Evolutionary conservation across 2,329 filamentous ascomycete genomes (phyloP), one percentile per base, ranked within the genome.

Genomic region (Talaromyces sp.): DNA sequence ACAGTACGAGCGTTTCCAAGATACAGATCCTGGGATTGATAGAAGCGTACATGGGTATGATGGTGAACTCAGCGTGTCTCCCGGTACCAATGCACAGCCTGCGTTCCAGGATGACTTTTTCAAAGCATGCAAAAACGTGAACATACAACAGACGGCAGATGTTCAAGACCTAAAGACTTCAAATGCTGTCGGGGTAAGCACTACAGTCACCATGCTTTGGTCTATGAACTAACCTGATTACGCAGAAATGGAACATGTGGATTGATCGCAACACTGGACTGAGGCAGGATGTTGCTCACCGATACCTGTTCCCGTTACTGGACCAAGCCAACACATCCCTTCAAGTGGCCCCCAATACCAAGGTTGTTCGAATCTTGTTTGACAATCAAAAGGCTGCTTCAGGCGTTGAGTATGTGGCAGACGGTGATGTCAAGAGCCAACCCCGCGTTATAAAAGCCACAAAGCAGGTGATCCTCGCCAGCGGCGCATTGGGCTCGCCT

Each of bases 271-370:
- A 63, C 15, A 65, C 65, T 15, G 65, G 64, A 13, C 33, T 62
- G 10, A 57, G 65, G 13, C 65, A 67, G 52, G 65, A 66, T 36
- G 64, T 66, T 11, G 64, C 65, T 49, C 65, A 64, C 52, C 58
- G 51, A 7, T 59, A 65, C 28, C 27, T 66, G 19, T 66, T 65
- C 33, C 65, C 65, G 7, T 61, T 64, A 32, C 10, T 66, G 15
- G 65, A 66, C 49, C 52, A 61, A 55, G 60, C 53, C 15, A 62
- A 61, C 33, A 63, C 65, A 5, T 39, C 32, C 60, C 79, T 89
- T 1, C 83, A 88, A 61, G 76, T 89, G 4, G 75, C 89, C 0
- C 75, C 81, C 0, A 79, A 87, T 65, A 80, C 81, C 2, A 82
- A 82, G 60, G 85, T 89, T 0, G 73, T 80, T 1, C 80, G 80